phyloP scores from a whole-genome alignment of 306 rosid genomes.

The Acmispon strigosus region DNA sequence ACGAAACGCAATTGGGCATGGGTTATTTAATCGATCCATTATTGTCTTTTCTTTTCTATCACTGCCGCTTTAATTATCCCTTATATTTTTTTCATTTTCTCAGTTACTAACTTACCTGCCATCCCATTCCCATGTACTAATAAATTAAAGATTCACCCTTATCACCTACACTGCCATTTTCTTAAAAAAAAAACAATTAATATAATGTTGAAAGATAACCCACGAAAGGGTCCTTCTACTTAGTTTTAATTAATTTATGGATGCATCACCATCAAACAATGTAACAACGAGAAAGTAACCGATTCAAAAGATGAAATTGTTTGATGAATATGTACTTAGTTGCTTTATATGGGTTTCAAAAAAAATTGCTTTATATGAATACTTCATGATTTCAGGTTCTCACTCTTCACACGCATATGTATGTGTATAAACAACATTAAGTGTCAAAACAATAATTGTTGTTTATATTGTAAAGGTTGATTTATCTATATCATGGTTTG shows the following conservation, averaged over 20 bases:
- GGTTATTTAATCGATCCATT: too few relatives aligned
- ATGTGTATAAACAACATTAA: too few relatives aligned
- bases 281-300: too few relatives aligned
- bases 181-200: not conserved
- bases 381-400: too few relatives aligned
- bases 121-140: not conserved
- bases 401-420: too few relatives aligned
- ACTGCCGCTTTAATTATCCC: too few relatives aligned
- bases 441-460: not conserved
- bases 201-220: not conserved
- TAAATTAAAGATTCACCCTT: not conserved
- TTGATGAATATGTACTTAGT: not conserved
- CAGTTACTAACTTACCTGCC: not conserved
- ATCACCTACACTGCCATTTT: not conserved
- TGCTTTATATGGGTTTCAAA: not conserved
- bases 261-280: too few relatives aligned
- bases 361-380: not conserved
- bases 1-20: constrained; percentile 11
- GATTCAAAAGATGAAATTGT: not conserved
- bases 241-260: too few relatives aligned
- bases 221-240: not conserved
- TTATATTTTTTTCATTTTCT: not conserved
- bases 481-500: not conserved
- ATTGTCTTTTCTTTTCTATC: too few relatives aligned
- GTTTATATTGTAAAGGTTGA: not conserved